These are phyloP conservation scores for Aspergillus terreus DNA, from an alignment of 2,329 filamentous ascomycete genomes.

Conservation along the genomic window DNA sequence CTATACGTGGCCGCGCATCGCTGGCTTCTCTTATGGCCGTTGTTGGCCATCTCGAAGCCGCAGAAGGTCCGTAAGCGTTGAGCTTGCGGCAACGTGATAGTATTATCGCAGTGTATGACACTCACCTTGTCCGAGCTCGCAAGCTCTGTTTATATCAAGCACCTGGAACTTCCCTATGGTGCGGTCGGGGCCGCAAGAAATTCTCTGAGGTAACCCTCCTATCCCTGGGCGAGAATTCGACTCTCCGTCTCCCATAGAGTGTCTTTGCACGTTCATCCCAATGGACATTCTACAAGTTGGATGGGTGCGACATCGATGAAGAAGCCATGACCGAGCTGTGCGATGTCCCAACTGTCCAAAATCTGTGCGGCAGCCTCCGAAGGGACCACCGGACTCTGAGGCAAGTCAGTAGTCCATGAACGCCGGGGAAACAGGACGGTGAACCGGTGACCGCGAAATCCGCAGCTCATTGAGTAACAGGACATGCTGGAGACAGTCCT, in stretches of 20 bases:
- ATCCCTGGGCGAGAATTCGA: neutral
- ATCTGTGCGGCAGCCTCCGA: neutral
- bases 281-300: neutral
- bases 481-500: neutral
- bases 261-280: neutral
- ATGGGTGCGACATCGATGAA: neutral
- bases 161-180: neutral
- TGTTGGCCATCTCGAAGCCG: neutral
- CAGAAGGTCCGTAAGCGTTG: neutral
- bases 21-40: neutral
- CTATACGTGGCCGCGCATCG: neutral
- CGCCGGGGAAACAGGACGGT: neutral
- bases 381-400: neutral
- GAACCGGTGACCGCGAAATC: neutral
- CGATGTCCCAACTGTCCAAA: neutral
- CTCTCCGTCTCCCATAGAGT: neutral
- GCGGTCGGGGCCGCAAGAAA: neutral
- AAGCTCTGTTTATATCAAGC: neutral
- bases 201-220: neutral
- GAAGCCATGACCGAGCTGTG: neutral
- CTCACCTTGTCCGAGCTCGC: neutral
- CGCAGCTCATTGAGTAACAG: neutral
- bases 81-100: neutral
- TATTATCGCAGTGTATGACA: neutral
- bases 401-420: neutral